phyloP scores from a whole-genome alignment of 768 basidiomycete genomes.

The Omphalotus guepiniiformis region DNA sequence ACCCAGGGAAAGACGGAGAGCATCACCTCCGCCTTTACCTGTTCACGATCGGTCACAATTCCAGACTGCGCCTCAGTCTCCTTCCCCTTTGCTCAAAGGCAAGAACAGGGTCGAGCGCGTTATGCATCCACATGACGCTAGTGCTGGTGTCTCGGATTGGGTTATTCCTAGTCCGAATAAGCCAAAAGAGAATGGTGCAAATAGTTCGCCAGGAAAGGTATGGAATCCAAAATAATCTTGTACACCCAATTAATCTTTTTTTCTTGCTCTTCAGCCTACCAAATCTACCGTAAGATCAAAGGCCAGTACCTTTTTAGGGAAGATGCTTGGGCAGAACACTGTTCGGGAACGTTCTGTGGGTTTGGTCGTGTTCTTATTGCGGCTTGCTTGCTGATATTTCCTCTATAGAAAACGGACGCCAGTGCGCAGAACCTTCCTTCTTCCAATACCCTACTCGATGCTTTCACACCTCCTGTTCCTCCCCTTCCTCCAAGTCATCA shows the following conservation, averaged over 20 bases:
- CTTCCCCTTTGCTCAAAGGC: constrained; percentile 32
- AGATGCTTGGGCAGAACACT: constrained; percentile 63
- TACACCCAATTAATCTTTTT: background rate
- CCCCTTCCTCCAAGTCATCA: constrained; percentile 44
- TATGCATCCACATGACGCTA: constrained; percentile 11
- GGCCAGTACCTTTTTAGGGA: constrained; percentile 77
- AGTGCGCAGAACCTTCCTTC: constrained; percentile 27
- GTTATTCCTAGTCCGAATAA: constrained; percentile 43
- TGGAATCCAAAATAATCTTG: constrained; percentile 12
- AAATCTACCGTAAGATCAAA: constrained; percentile 72
- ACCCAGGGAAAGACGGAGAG: constrained; percentile 29
- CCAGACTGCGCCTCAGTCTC: constrained; percentile 20
- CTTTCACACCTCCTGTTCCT: constrained; percentile 48
- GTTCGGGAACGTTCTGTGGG: constrained; percentile 68
- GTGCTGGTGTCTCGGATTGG: constrained; percentile 38
- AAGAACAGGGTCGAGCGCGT: constrained; percentile 24
- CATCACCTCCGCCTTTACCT: constrained; percentile 44
- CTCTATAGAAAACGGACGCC: constrained; percentile 52
- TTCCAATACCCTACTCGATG: constrained; percentile 39
- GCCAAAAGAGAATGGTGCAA: no score
- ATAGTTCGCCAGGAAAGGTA: constrained; percentile 48
- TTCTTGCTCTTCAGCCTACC: constrained; percentile 29
- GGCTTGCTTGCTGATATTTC: constrained; percentile 12
- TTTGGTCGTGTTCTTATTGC: constrained; percentile 12
- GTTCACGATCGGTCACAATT: constrained; percentile 31